Base-by-base conservation (phyloP, 1,139 yeast genomes). In the Geotrichum citri-aurantii region DNA sequence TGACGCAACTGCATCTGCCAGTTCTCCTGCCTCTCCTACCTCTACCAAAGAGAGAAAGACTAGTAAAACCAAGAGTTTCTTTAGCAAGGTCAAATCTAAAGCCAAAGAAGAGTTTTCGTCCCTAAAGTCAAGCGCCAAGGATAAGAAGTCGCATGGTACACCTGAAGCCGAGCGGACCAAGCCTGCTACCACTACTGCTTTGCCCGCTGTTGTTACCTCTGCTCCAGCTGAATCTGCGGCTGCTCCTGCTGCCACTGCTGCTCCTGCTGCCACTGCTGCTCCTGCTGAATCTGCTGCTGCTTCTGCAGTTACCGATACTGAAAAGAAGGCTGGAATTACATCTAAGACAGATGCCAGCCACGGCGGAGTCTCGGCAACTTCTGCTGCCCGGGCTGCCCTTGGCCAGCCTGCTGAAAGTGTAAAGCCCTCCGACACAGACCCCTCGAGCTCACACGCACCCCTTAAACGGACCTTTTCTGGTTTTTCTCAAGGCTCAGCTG, bases 391-490 rank as follows among this genome's bases (percentile, higher is more conserved):
- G 14, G 50, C 56, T 37, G 49, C 52, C 11, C 31, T n/a, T 1
- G 52, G 19, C n/a, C 49, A 44, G 21, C 48, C 57, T 17, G 24
- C 14, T 14, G 48, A 40, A 4, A n/a, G 2, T 12, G 33, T 24
- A 14, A 52, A 26, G 2, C 26, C 57, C 3, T 19, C 52, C 7
- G 31, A 52, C 11, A 40, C 52, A 37, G 48, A 50, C 10, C 17
- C 31, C 10, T 21, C 48, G 19, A 27, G 24, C 11, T 52, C n/a
- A 12, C 29, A 24, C 1, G 44, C 27, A 8, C 49, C 42, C 12
- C 37, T 55, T 17, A 50, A 57, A 12, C 46, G 61, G 1, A 58
- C 61, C 10, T 61, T 61, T 37, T 61, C 63, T 21, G 63, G 63
- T 3, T 61, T 61, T 54, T 61, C 63, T 12, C 60, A 61, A 52